Conservation (phyloP, 208 protist genomes). For the Crithidia fasciculata region DNA sequence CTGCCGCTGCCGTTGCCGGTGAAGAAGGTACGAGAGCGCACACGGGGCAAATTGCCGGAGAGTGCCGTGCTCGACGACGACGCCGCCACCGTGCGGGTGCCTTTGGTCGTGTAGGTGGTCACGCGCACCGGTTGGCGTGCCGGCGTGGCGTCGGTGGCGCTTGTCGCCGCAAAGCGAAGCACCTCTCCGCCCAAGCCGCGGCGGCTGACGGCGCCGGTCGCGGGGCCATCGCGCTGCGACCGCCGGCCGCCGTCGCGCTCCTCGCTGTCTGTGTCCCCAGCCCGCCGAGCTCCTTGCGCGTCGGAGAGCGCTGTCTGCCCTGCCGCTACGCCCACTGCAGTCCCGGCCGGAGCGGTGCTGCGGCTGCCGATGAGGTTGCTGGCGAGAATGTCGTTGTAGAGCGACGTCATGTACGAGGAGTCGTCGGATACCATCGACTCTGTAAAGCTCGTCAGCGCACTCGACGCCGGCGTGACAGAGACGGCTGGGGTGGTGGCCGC, state of each 20-base stretch:
- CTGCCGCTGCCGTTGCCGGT: conserved; percentile 23
- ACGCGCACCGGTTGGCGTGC: conserved; percentile 12
- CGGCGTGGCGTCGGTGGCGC: conserved; percentile 2
- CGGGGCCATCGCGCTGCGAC: background rate
- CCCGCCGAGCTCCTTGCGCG: background rate
- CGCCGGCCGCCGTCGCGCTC: conserved; percentile 15
- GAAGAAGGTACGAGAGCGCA: conserved; percentile 33
- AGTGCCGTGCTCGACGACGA: conserved; percentile 10
- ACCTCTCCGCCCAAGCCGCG: conserved; percentile 50
- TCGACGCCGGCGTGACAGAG: conserved; percentile 39
- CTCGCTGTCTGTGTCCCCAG: conserved; percentile 10
- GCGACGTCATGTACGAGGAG: conserved; percentile 78
- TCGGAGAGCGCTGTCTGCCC: no score
- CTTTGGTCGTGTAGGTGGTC: conserved; percentile 22
- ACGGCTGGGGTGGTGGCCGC: background rate
- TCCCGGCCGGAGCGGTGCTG: background rate
- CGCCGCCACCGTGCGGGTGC: background rate
- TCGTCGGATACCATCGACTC: conserved; percentile 87
- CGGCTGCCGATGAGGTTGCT: conserved; percentile 59
- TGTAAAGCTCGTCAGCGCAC: conserved; percentile 58
- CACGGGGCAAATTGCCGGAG: conserved; percentile 10
- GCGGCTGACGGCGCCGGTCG: conserved; percentile 22
- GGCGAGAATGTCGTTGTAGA: conserved; percentile 88
- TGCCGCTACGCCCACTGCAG: background rate
- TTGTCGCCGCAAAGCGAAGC: conserved; percentile 32